Conservation (phyloP, 129 eudicot genomes). For the Flaveria ramosissima region DNA sequence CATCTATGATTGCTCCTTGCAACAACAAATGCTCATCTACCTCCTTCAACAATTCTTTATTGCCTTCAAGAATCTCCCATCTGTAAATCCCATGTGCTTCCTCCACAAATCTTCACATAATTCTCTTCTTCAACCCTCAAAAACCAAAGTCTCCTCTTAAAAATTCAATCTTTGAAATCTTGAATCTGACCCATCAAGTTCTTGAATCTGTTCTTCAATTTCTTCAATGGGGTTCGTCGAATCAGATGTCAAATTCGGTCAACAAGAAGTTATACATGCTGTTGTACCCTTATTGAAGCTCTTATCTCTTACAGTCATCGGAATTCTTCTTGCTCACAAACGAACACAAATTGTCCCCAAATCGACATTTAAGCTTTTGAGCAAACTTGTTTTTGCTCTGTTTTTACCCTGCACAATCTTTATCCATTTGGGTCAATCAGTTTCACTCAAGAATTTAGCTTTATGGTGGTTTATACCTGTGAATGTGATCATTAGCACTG, state of each 20-base stretch:
- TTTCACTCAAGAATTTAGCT: slow-evolving; percentile 52
- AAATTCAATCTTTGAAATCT: slow-evolving; percentile 16
- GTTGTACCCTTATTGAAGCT: slow-evolving; percentile 71
- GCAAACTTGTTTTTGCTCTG: slow-evolving; percentile 83
- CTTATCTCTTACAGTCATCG: slow-evolving; percentile 58
- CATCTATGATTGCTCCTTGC: not conserved
- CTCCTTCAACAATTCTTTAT: slow-evolving; percentile 10
- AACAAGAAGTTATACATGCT: slow-evolving; percentile 49
- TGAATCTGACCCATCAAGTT: slow-evolving; percentile 18
- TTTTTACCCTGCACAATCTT: slow-evolving; percentile 86
- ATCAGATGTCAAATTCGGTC: slow-evolving; percentile 35
- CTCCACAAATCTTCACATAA: slow-evolving; percentile 17
- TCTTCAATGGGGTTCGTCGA: slow-evolving; percentile 14
- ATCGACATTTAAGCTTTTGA: slow-evolving; percentile 81
- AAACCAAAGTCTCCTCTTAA: not conserved
- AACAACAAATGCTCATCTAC: slow-evolving; percentile 13
- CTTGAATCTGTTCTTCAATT: not conserved
- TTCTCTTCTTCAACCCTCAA: not conserved
- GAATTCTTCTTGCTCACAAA: slow-evolving; percentile 67
- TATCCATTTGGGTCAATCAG: slow-evolving; percentile 68
- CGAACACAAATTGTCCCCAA: slow-evolving; percentile 66
- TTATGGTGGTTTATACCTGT: slow-evolving; percentile 91
- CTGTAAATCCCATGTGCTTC: slow-evolving; percentile 28
- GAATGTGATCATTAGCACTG: slow-evolving; percentile 67
- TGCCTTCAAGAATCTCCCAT: slow-evolving; percentile 25